Conservation (phyloP, 768 basidiomycete species). For the Pleurotus platypus region DNA sequence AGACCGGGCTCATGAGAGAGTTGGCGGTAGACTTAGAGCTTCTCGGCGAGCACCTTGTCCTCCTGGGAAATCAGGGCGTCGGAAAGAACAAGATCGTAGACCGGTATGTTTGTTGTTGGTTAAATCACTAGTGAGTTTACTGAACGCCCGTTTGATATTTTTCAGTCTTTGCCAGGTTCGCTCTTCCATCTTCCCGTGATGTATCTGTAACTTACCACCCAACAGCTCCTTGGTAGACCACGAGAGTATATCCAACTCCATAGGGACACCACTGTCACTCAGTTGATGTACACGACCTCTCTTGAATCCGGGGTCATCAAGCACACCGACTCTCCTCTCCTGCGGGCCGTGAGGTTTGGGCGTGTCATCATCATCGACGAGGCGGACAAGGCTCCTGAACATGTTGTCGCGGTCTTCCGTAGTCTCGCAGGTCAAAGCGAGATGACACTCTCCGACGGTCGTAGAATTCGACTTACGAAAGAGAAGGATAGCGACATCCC, state of each 20-base stretch:
- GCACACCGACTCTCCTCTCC: constrained; percentile 63
- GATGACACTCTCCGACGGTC: constrained; percentile 60
- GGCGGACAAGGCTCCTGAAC: constrained; percentile 71
- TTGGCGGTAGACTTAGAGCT: constrained; percentile 60
- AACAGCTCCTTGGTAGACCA: constrained; percentile 55
- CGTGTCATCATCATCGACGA: constrained; percentile 71
- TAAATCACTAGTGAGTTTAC: too few relatives aligned
- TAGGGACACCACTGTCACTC: constrained; percentile 67
- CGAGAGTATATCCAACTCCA: constrained; percentile 71
- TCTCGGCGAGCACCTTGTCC: constrained; percentile 58
- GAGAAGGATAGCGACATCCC: constrained; percentile 53
- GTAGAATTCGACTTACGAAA: constrained; percentile 43
- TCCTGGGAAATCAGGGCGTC: constrained; percentile 55
- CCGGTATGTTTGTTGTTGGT: constrained; percentile 26
- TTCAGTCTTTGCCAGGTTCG: constrained; percentile 52
- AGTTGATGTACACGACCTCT: constrained; percentile 66
- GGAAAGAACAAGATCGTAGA: constrained; percentile 7
- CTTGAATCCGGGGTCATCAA: constrained; percentile 54
- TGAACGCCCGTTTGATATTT: not conserved
- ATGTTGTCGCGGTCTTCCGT: constrained; percentile 69
- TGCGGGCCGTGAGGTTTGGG: constrained; percentile 57
- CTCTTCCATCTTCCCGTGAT: not conserved
- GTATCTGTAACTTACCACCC: not conserved
- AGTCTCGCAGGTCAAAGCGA: constrained; percentile 66
- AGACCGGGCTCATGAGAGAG: constrained; percentile 65